Percentiles rank a stretch among this genome's conserved stretches.
Evolutionary conservation across 2,329 filamentous ascomycete genomes (phyloP).

Genomic region (Neoarthrinium moseri): DNA sequence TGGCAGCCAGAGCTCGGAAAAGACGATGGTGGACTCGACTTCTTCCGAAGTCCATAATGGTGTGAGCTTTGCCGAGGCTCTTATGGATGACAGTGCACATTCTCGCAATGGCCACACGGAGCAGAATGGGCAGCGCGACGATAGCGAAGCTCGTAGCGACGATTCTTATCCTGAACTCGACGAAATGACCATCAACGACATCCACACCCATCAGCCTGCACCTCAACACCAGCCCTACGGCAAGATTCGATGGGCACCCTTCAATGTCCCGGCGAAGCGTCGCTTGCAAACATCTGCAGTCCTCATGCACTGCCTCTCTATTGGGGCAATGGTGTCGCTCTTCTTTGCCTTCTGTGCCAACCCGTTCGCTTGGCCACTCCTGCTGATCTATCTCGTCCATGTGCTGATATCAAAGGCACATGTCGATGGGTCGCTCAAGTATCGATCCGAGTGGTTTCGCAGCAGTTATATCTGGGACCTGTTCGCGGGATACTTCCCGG

Average conservation of each 20-base stretch:
- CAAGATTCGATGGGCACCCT: conserved; percentile 80
- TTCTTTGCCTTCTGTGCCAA: conserved; percentile 94
- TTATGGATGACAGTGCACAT: conserved; percentile 10
- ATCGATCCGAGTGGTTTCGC: conserved; percentile 74
- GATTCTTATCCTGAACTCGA: conserved; percentile 32
- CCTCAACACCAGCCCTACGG: conserved; percentile 23
- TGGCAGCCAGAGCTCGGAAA: conserved; percentile 6
- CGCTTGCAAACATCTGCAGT: conserved; percentile 78
- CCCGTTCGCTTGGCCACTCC: conserved; percentile 83
- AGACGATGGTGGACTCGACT: conserved; percentile 1
- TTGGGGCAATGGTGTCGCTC: conserved; percentile 67
- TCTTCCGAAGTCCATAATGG: conserved; percentile 5
- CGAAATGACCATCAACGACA: conserved; percentile 26
- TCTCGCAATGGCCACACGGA: too few relatives aligned
- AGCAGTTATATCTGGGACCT: conserved; percentile 77
- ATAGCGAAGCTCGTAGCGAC: conserved; percentile 16
- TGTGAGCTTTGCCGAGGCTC: conserved; percentile 10
- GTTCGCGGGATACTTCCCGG: conserved; percentile 92
- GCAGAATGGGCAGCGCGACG: conserved; percentile 1
- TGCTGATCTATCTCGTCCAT: conserved; percentile 77
- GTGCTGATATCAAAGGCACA: conserved; percentile 77
- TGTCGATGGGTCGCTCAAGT: conserved; percentile 71
- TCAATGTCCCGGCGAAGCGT: conserved; percentile 69
- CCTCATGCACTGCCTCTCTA: conserved; percentile 69
- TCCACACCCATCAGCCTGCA: conserved; percentile 22